phyloP scores from a whole-genome alignment of 805 yeast genomes.

The Monosporozyma siamensis region DNA sequence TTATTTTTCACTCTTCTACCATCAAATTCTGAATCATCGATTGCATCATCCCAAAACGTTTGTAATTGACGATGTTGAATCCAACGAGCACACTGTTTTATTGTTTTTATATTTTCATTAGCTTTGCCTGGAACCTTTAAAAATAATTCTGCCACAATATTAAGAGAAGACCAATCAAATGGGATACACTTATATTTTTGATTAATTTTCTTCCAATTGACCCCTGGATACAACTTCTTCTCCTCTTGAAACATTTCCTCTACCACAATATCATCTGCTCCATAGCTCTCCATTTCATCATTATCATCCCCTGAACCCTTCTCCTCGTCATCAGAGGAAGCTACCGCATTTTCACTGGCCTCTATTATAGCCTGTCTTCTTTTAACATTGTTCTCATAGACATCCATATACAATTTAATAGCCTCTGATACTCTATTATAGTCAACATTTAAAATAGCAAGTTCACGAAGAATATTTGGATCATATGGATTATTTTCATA shows the following conservation, averaged over 20 bases:
- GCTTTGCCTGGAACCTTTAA: conserved; percentile 47
- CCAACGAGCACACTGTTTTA: conserved; percentile 75
- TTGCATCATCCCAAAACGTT: conserved; percentile 36
- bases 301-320: conserved; percentile 12
- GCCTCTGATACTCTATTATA: conserved; percentile 61
- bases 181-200: conserved; percentile 33
- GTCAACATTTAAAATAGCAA: conserved; percentile 44
- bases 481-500: conserved; percentile 50
- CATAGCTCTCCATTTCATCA: too few relatives aligned
- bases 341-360: conserved; percentile 26
- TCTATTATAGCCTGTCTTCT: conserved; percentile 30
- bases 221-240: conserved; percentile 20
- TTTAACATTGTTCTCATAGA: conserved; percentile 50
- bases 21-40: conserved; percentile 79
- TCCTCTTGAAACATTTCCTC: conserved; percentile 15
- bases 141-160: conserved; percentile 73
- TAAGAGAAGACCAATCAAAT: conserved; percentile 85
- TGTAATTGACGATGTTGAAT: conserved; percentile 56
- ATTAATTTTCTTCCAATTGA: conserved; percentile 25
- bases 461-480: conserved; percentile 48
- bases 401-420: conserved; percentile 54
- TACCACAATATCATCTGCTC: conserved; percentile 6
- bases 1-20: conserved; percentile 46
- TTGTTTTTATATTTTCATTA: conserved; percentile 50
- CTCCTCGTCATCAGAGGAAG: conserved; percentile 25